These are phyloP conservation scores for Dendrobium chrysotoxum DNA, from an alignment of 106 monocot genomes.

Conservation along the genomic window DNA sequence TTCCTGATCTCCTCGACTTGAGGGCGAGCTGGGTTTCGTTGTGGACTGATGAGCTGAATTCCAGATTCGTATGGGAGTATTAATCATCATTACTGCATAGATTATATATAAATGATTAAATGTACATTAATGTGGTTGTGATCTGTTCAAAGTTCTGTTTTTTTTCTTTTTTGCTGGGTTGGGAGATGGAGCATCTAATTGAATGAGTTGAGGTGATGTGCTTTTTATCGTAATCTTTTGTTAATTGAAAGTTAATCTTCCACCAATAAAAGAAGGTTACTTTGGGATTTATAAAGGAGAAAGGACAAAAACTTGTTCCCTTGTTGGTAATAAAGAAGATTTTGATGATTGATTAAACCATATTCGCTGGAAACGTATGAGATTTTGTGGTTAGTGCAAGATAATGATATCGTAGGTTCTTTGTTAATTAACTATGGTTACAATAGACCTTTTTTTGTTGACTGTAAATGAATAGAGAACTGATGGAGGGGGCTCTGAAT, in stretches of 20 bases:
- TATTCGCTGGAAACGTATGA: not conserved
- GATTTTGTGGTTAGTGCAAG: not conserved
- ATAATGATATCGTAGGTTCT: too few species aligned
- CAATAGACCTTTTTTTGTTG: too few species aligned
- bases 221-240: not conserved
- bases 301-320: not conserved
- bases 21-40: not conserved
- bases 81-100: not conserved
- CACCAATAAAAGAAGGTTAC: not conserved
- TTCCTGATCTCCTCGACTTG: constrained; percentile 37
- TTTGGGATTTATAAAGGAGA: not conserved
- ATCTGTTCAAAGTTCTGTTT: not conserved
- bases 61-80: not conserved
- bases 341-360: not conserved
- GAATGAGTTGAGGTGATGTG: not conserved
- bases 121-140: not conserved
- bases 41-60: not conserved
- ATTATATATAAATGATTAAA: not conserved
- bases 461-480: too few species aligned
- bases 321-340: not conserved
- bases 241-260: not conserved
- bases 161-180: not conserved
- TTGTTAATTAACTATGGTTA: too few species aligned
- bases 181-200: not conserved
- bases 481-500: too few species aligned